A percentile compares a stretch with the other conserved stretches of the same genome.
phyloP scores from a whole-genome alignment of 768 basidiomycete genomes.

The Boletus vermiculosoides region DNA sequence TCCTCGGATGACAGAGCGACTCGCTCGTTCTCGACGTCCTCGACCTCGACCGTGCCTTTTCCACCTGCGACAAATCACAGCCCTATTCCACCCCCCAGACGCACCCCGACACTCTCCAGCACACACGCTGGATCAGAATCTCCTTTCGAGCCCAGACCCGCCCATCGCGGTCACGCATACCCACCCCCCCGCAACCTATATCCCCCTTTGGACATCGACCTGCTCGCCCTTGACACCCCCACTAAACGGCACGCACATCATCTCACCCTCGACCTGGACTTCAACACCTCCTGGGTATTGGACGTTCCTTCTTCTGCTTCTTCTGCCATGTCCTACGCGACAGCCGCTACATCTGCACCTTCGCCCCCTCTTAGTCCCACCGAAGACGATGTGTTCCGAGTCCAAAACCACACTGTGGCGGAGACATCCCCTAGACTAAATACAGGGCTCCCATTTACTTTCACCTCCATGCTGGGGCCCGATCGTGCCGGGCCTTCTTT shows the following conservation, averaged over 20 bases:
- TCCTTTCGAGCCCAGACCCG: conserved; percentile 23
- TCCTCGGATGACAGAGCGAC: not conserved
- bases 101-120: conserved; percentile 7
- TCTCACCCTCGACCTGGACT: conserved; percentile 27
- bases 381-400: conserved; percentile 16
- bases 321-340: conserved; percentile 25
- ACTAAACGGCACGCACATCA: conserved; percentile 3
- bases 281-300: conserved; percentile 15
- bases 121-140: conserved; percentile 13
- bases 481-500: conserved; percentile 8
- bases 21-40: not conserved
- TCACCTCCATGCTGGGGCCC: not conserved
- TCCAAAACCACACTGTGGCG: not conserved
- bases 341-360: conserved; percentile 12
- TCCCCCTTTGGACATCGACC: conserved; percentile 14
- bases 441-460: conserved; percentile 9
- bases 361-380: conserved; percentile 10
- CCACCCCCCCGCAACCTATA: not conserved
- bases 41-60: conserved; percentile 22
- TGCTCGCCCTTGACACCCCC: conserved; percentile 7
- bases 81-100: conserved; percentile 6
- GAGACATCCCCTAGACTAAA: conserved; percentile 5
- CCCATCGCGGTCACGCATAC: not conserved
- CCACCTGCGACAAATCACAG: conserved; percentile 8
- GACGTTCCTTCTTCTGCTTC: conserved; percentile 19